A percentile compares a stretch with the other conserved stretches of the same genome.
phyloP scores from a whole-genome alignment of 2,329 filamentous ascomycete genomes.

The Ascocoryne sarcoides region DNA sequence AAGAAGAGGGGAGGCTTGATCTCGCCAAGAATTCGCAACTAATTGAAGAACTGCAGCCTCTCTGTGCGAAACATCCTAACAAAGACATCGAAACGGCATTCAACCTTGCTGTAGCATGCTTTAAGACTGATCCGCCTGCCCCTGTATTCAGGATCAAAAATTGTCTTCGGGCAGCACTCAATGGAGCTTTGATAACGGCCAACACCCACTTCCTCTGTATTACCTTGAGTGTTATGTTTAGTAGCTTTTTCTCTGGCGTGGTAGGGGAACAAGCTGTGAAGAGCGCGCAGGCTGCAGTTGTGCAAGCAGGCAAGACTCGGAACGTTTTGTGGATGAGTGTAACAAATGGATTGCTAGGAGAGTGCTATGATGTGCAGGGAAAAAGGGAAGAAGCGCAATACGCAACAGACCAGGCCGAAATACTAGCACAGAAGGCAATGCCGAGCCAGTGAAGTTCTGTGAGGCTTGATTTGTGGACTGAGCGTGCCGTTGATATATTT shows the following conservation, averaged over 20 bases:
- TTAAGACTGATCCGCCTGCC: slow-evolving; percentile 50
- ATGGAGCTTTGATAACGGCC: slow-evolving; percentile 55
- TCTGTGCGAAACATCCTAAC: slow-evolving; percentile 63
- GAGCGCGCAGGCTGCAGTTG: slow-evolving; percentile 60
- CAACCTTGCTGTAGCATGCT: slow-evolving; percentile 63
- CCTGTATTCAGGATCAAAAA: slow-evolving; percentile 72
- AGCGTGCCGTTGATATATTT: no score
- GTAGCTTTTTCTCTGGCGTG: slow-evolving; percentile 44
- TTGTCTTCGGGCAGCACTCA: slow-evolving; percentile 64
- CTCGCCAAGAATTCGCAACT: slow-evolving; percentile 51
- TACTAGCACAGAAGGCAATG: slow-evolving; percentile 18
- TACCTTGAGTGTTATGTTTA: slow-evolving; percentile 76
- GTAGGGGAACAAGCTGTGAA: slow-evolving; percentile 78
- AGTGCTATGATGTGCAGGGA: slow-evolving; percentile 66
- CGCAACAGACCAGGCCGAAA: slow-evolving; percentile 35
- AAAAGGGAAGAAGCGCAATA: slow-evolving; percentile 43
- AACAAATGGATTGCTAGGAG: slow-evolving; percentile 67
- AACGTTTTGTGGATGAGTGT: slow-evolving; percentile 74
- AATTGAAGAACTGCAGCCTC: slow-evolving; percentile 55
- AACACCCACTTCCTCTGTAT: slow-evolving; percentile 80
- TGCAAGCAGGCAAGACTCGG: slow-evolving; percentile 60
- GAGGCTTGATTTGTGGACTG: no score
- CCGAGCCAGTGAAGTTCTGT: background rate
- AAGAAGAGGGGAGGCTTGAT: slow-evolving; percentile 48
- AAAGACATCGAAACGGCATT: slow-evolving; percentile 70